phyloP scores from a whole-genome alignment of 257 asterid species.

The Ilex aquifolium region DNA sequence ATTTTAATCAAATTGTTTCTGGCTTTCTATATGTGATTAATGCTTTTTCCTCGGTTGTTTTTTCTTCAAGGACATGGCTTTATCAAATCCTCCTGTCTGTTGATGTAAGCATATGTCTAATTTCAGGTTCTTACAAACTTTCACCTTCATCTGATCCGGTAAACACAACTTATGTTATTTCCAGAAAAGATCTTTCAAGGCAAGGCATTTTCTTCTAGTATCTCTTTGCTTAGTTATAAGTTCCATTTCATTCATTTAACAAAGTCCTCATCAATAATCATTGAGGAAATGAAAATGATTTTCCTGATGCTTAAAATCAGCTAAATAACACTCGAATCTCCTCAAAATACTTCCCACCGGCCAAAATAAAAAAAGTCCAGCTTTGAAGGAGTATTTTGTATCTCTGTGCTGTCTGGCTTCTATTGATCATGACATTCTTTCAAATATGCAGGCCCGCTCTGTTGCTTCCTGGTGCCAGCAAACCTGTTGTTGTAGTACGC shows the following conservation, averaged over 20 bases:
- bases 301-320: not conserved
- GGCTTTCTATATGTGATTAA: no score
- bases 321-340: not conserved
- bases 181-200: constrained; percentile 94
- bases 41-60: no score
- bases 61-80: no score
- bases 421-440: not conserved
- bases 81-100: no score
- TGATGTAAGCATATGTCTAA: not conserved
- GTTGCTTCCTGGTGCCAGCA: constrained; percentile 97
- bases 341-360: no score
- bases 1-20: no score
- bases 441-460: constrained; percentile 72
- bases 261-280: no score
- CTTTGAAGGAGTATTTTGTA: no score
- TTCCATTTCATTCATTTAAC: not conserved
- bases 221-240: constrained; percentile 4
- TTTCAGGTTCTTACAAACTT: constrained; percentile 73
- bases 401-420: no score
- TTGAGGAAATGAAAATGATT: not conserved
- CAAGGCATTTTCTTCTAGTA: constrained; percentile 27
- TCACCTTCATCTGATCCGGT: constrained; percentile 60
- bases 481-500: constrained; percentile 91
- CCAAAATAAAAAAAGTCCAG: no score
- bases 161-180: constrained; percentile 77